These are phyloP conservation scores for Saccharum spontaneum DNA, from an alignment of 176 grass and related monocot species.

Conservation along the genomic window DNA sequence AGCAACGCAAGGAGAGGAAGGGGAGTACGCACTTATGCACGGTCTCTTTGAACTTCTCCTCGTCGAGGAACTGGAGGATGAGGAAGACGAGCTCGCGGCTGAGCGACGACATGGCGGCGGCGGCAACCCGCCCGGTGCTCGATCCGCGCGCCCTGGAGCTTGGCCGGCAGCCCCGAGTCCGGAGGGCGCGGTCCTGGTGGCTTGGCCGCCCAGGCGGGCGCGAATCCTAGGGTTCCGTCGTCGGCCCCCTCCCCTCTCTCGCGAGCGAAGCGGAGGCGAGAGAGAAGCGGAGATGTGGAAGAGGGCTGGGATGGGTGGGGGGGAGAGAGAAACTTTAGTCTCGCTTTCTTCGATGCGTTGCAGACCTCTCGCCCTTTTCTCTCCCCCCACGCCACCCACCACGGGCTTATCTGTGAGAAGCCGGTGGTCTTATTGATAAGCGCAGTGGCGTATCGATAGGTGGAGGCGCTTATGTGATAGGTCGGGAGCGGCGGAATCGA, in stretches of 20 bases:
- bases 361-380: constrained; percentile 81
- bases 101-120: constrained; percentile 72
- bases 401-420: constrained; percentile 66
- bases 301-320: neutral
- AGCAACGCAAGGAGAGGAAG: neutral
- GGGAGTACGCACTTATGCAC: constrained; percentile 72
- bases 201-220: neutral
- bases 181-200: neutral
- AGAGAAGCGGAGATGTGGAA: constrained; percentile 52
- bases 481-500: constrained; percentile 49
- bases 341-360: constrained; percentile 99
- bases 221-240: constrained; percentile 79
- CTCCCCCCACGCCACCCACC: constrained; percentile 45
- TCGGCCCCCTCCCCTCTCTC: constrained; percentile 3
- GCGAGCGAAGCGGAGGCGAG: constrained; percentile 18
- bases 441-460: fast-evolving
- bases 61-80: constrained; percentile 99
- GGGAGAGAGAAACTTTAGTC: constrained; percentile 59
- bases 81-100: constrained; percentile 99
- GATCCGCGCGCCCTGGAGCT: constrained; percentile 39
- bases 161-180: neutral
- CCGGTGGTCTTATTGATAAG: fast-evolving
- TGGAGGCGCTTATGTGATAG: fast-evolving
- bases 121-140: constrained; percentile 5
- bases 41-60: constrained; percentile 99